phyloP scores from a whole-genome alignment of 352 stramenopile species.

The Pythium chondricola region DNA sequence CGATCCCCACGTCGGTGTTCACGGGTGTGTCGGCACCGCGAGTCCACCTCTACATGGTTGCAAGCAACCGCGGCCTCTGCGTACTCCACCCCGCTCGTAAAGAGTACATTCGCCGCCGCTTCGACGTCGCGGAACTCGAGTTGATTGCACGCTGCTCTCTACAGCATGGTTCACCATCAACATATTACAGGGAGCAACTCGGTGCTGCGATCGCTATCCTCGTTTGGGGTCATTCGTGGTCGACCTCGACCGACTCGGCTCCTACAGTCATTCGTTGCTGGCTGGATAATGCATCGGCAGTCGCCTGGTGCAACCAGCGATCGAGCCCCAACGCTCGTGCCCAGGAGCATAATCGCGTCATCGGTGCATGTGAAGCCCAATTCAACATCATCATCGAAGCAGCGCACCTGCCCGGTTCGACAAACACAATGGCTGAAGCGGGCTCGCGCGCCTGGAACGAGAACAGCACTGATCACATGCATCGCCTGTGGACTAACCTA shows the following conservation, averaged over 20 bases:
- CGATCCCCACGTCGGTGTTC: too few species aligned
- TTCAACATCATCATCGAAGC: neutral
- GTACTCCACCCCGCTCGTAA: slow-evolving; percentile 5
- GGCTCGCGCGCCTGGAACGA: slow-evolving; percentile 4
- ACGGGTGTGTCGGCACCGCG: too few species aligned
- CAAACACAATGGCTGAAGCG: slow-evolving; percentile 4
- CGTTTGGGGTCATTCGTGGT: neutral
- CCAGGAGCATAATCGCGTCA: slow-evolving; percentile 8
- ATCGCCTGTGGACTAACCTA: neutral
- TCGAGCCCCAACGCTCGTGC: neutral
- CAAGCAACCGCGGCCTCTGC: slow-evolving; percentile 11
- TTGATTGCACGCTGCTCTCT: too few species aligned
- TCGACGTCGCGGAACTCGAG: slow-evolving; percentile 10
- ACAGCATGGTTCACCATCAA: slow-evolving; percentile 10
- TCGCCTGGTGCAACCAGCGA: slow-evolving; percentile 6
- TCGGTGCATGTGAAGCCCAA: neutral
- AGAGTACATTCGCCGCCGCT: slow-evolving; percentile 7
- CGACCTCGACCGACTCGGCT: too few species aligned
- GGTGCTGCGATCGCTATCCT: neutral
- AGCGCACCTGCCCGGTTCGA: neutral
- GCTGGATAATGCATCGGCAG: slow-evolving; percentile 7
- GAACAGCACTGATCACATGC: neutral
- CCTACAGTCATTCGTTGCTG: slow-evolving; percentile 3
- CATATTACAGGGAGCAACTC: slow-evolving; percentile 10
- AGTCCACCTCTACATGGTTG: slow-evolving; percentile 17